Conservation (phyloP, 352 stramenopile genomes). For the Phytopythium montanum region DNA sequence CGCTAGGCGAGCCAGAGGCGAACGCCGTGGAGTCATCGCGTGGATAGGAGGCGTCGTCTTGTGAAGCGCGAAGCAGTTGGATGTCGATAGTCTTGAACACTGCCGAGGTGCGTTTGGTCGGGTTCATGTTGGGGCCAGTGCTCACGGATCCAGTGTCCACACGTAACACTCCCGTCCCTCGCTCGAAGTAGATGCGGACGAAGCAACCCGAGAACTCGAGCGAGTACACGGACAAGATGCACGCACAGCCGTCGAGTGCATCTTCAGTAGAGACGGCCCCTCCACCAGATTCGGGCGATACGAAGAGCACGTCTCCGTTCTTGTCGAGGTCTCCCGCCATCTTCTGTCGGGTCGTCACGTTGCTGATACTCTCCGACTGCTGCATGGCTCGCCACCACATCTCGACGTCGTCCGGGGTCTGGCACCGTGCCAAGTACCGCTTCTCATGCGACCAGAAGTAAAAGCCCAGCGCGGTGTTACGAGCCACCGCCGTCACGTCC, state of each 20-base stretch:
- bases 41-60: neutral
- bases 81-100: slow-evolving; percentile 69
- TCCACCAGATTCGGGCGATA: slow-evolving; percentile 10
- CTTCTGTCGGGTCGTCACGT: slow-evolving; percentile 21
- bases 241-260: slow-evolving; percentile 47
- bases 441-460: slow-evolving; percentile 45
- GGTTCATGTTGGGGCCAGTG: slow-evolving; percentile 54
- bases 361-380: slow-evolving; percentile 40
- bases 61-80: slow-evolving; percentile 23
- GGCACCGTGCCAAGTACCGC: slow-evolving; percentile 28
- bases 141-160: slow-evolving; percentile 57
- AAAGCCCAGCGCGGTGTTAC: slow-evolving; percentile 32
- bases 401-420: slow-evolving; percentile 22
- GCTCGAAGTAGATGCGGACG: slow-evolving; percentile 73
- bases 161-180: slow-evolving; percentile 50
- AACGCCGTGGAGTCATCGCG: neutral
- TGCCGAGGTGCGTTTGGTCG: slow-evolving; percentile 47
- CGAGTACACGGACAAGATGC: slow-evolving; percentile 73
- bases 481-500: slow-evolving; percentile 35
- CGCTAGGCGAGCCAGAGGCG: neutral
- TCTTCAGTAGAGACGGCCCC: neutral
- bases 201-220: slow-evolving; percentile 59
- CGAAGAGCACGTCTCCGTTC: slow-evolving; percentile 28
- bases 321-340: slow-evolving; percentile 9
- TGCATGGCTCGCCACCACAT: slow-evolving; percentile 67